Evolutionary conservation across 2,329 filamentous ascomycete genomes (phyloP).

Genomic region (Aplosporella prunicola): DNA sequence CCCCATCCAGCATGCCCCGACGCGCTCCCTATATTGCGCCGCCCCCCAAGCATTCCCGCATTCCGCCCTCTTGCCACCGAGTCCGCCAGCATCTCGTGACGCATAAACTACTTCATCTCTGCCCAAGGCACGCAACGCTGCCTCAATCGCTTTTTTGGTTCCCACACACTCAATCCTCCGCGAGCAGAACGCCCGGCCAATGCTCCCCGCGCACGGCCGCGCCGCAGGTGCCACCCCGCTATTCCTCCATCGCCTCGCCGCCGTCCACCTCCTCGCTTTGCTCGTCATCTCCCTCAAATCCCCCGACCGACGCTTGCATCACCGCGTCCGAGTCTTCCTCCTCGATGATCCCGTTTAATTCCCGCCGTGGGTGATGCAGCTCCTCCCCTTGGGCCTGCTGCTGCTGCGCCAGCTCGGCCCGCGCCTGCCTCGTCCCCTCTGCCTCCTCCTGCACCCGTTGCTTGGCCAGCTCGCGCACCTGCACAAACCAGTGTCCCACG

Average conservation of each 20-base stretch:
- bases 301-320: slow-evolving; percentile 12
- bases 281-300: slow-evolving; percentile 20
- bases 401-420: slow-evolving; percentile 3
- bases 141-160: neutral
- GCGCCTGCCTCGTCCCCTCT: slow-evolving; percentile 11
- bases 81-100: neutral
- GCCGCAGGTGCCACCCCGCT: too few species aligned
- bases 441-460: slow-evolving; percentile 4
- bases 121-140: neutral
- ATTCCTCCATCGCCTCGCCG: slow-evolving; percentile 26
- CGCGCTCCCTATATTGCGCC: too few species aligned
- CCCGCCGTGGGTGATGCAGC: slow-evolving; percentile 1
- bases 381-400: slow-evolving; percentile 6
- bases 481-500: slow-evolving; percentile 59
- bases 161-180: neutral
- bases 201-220: slow-evolving; percentile 5
- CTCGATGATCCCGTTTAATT: slow-evolving; percentile 9
- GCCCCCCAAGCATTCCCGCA: too few species aligned
- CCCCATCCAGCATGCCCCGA: too few species aligned
- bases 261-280: slow-evolving; percentile 15
- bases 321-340: slow-evolving; percentile 6
- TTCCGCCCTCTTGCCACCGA: slow-evolving; percentile 1
- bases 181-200: slow-evolving; percentile 2
- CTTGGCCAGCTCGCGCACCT: slow-evolving; percentile 31
- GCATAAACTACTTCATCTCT: neutral